phyloP scores from a whole-genome alignment of 2,329 filamentous ascomycete genomes.

The Alternaria rosae region DNA sequence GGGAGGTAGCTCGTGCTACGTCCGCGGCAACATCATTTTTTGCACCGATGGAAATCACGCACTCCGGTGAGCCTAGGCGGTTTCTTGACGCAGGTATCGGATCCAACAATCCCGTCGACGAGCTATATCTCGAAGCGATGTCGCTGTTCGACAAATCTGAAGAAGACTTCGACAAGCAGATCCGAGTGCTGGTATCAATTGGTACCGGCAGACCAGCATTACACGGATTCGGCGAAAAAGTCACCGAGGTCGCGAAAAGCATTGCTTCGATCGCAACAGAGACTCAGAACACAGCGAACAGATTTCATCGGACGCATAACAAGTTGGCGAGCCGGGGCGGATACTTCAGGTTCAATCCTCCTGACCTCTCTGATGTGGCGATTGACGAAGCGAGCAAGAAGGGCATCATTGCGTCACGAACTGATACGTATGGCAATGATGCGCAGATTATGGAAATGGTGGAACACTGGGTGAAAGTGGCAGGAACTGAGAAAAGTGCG shows the following conservation, averaged over 20 bases:
- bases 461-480: not conserved
- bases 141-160: not conserved
- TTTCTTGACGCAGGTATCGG: constrained; percentile 53
- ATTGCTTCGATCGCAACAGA: constrained; percentile 14
- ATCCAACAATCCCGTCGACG: constrained; percentile 55
- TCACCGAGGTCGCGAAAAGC: constrained; percentile 9
- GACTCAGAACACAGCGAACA: constrained; percentile 15
- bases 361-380: constrained; percentile 5
- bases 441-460: not conserved
- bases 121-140: constrained; percentile 47
- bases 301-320: not conserved
- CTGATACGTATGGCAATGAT: constrained; percentile 3
- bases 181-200: constrained; percentile 11
- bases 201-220: constrained; percentile 12
- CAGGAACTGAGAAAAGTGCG: constrained; percentile 13
- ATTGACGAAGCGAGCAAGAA: constrained; percentile 12
- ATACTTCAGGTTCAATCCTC: constrained; percentile 13
- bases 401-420: not conserved
- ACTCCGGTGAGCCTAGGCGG: constrained; percentile 20
- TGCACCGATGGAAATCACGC: constrained; percentile 45
- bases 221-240: constrained; percentile 4
- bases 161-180: constrained; percentile 3
- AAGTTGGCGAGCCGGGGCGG: not conserved
- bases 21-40: constrained; percentile 31
- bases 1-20: not conserved